Conservation (phyloP, 169 alveolate species). For the Cryptosporidium muris region DNA sequence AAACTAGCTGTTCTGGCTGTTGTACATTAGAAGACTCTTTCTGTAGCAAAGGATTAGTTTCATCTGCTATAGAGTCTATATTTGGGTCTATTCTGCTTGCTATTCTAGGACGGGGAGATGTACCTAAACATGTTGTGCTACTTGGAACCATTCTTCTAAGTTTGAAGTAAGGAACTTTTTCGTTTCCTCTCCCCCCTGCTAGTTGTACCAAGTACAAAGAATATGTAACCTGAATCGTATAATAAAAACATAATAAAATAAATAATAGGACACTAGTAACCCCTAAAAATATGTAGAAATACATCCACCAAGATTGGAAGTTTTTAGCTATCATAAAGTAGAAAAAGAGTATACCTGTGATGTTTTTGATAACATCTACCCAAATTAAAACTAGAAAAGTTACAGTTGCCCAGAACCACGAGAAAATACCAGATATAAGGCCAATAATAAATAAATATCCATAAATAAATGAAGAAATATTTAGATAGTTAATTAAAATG, state of each 20-base stretch:
- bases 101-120: no score
- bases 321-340: slow-evolving; percentile 3
- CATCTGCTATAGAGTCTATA: no score
- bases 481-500: neutral
- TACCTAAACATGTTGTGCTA: neutral
- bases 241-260: slow-evolving; percentile 15
- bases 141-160: slow-evolving; percentile 35
- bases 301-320: neutral
- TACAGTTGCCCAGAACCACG: slow-evolving; percentile 59
- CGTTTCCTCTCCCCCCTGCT: slow-evolving; percentile 72
- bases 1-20: no score
- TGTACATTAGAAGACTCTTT: no score
- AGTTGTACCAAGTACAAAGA: slow-evolving; percentile 61
- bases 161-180: slow-evolving; percentile 28
- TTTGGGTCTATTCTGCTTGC: no score
- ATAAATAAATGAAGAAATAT: slow-evolving; percentile 20
- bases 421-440: neutral
- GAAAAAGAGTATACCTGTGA: slow-evolving; percentile 11
- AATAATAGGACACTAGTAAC: neutral
- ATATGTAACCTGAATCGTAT: slow-evolving; percentile 49
- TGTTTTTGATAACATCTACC: slow-evolving; percentile 34
- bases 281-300: slow-evolving; percentile 7
- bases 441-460: slow-evolving; percentile 26
- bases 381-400: slow-evolving; percentile 21
- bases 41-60: no score